Percentiles rank a stretch among this genome's conserved stretches.
Conservation (phyloP, 2,329 filamentous ascomycete species). For the Emmonsia crescens region DNA sequence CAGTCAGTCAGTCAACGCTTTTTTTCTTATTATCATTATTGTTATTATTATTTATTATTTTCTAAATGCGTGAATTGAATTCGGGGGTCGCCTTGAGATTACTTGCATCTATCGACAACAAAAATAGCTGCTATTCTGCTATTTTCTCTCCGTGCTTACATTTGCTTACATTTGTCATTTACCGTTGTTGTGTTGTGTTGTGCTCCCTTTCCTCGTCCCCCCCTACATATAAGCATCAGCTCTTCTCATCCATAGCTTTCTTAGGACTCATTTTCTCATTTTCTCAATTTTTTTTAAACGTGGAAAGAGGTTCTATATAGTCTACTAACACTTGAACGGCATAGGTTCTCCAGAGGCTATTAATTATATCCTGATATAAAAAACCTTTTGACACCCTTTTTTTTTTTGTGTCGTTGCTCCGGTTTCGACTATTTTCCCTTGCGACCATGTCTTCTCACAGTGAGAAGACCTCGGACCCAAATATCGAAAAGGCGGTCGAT, state of each 20-base stretch:
- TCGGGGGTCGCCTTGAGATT: not conserved
- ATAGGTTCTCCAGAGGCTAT: not conserved
- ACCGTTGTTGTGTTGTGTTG: too few relatives aligned
- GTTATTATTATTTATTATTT: not conserved
- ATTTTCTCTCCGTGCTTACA: not conserved
- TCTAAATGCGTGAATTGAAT: not conserved
- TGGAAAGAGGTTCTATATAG: not conserved
- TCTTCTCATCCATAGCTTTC: not conserved
- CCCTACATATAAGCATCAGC: not conserved
- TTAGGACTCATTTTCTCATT: not conserved
- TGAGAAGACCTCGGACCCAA: slow-evolving; percentile 3
- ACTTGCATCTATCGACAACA: too few relatives aligned
- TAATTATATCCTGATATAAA: not conserved
- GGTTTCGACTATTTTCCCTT: slow-evolving; percentile 1
- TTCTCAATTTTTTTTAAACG: not conserved
- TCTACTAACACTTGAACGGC: not conserved
- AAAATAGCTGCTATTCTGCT: too few relatives aligned
- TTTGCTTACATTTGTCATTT: not conserved
- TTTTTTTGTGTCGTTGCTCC: not conserved
- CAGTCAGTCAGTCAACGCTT: too few relatives aligned
- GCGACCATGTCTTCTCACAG: slow-evolving; percentile 8
- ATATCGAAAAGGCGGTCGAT: slow-evolving; percentile 22
- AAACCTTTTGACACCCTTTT: not conserved
- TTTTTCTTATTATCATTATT: too few relatives aligned
- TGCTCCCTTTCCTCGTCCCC: too few relatives aligned